Base-by-base conservation (phyloP, 129 eudicot genomes). In the Pulicaria dysenterica region DNA sequence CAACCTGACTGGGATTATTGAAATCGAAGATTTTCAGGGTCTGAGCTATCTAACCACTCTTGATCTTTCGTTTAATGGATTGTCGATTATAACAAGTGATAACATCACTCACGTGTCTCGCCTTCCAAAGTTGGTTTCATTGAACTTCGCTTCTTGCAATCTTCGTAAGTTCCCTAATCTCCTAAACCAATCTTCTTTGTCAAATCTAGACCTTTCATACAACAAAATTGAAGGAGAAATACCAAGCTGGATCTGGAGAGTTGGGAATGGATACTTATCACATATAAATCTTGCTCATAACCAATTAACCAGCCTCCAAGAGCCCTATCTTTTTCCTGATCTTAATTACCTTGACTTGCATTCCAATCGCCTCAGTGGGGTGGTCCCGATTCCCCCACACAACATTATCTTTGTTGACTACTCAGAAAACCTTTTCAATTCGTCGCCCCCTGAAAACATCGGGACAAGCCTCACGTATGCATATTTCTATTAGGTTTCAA, bases 201-300 rank as follows among this genome's bases (percentile, higher is more conserved):
- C 3, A 4, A 1, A 0, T 15, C 66, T 89, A 19, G 96, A 86
- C 72, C 88, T 89, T 75, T 86, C 96, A 24, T 57, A 70, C 62
- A 89, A 89, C 69, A 73, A 80, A 69, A 84, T 89, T 12, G n/a
- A 3, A 16, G 91, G 92, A 61, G 75, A 72, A 39, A 66, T 86
- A 65, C 96, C 96, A 39, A 86, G 15, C 37, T 86, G 93, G 92
- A 80, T 89, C 16, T 86, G 85, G 86, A 19, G 66, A 19, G 51
- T 81, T 4, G 84, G 78, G 10, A 40, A 55, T 37, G 73, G 77
- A 72, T 1, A 11, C 6, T 79, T 73, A 0, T 1, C 0, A 0
- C 54, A 59, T 9, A 11, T 89, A 73, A 84, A 89, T 61, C 92
- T 89, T 79, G 84, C 96, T 36, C 59, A 8, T 42, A 89, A 89